Conservation (phyloP, 2,329 filamentous ascomycete species). For the Cyclaneusma minus region DNA sequence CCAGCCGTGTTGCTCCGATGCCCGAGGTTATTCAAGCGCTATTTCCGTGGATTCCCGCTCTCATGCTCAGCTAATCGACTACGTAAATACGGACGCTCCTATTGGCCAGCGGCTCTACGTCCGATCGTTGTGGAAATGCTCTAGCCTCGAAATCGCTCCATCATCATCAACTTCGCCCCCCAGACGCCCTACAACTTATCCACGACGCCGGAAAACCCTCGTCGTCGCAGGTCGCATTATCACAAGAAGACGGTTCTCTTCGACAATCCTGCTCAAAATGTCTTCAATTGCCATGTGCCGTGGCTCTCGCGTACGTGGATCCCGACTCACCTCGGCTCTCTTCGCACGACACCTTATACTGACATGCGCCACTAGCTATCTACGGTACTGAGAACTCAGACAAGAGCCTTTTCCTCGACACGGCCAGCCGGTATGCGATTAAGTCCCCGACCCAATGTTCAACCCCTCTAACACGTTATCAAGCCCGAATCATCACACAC, state of each 20-base stretch:
- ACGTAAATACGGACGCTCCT: too few relatives aligned
- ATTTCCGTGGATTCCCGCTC: too few relatives aligned
- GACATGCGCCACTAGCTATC: slow-evolving; percentile 14
- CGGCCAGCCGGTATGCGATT: slow-evolving; percentile 53
- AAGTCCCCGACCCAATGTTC: slow-evolving; percentile 4
- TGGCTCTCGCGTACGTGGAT: slow-evolving; percentile 5
- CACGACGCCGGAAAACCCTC: too few relatives aligned
- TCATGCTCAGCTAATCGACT: too few relatives aligned
- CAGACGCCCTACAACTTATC: too few relatives aligned
- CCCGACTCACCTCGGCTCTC: slow-evolving; percentile 11
- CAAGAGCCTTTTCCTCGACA: slow-evolving; percentile 76
- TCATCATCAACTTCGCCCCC: too few relatives aligned
- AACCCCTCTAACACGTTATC: slow-evolving; percentile 4
- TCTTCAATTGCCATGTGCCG: slow-evolving; percentile 50
- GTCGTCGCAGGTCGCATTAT: too few relatives aligned
- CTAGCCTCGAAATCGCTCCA: too few relatives aligned
- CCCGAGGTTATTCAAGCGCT: too few relatives aligned
- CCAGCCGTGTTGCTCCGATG: too few relatives aligned
- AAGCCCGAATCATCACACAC: slow-evolving; percentile 76
- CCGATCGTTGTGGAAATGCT: too few relatives aligned
- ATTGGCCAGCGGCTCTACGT: too few relatives aligned
- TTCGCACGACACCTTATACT: slow-evolving; percentile 7
- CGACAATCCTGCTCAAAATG: slow-evolving; percentile 31
- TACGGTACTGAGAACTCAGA: slow-evolving; percentile 36
- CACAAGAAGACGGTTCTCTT: slow-evolving; percentile 3